Evolutionary conservation across 306 rosid species (phyloP), one percentile per base, ranked within the genome.

Genomic region (Sicyos edulis): DNA sequence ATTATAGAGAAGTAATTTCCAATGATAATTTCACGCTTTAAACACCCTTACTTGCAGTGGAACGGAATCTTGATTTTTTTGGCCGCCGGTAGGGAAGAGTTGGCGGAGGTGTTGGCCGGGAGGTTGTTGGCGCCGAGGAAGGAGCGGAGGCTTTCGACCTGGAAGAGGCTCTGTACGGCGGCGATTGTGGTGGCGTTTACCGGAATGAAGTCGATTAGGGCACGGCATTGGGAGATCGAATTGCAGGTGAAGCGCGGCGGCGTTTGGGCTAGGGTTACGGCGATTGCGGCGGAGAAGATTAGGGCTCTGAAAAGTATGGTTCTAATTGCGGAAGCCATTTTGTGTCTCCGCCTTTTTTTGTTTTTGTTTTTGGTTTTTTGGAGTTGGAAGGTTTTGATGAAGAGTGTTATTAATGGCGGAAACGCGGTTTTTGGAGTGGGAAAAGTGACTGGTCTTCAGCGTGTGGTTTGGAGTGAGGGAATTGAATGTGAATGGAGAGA

Each of bases 121-220:
- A 85, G 5, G 76, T 72, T 66, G 87, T 90, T 92, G 12, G 84
- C 96, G 32, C 96, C 98, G 3, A 86, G 73, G 3, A 93, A 54
- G 74, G 80, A 74, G 21, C 51, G 61, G 52, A 84, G 56, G 77
- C 86, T 83, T 58, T 79, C 74, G 60, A 93, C 75, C 76, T 75
- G 74, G 92, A 90, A 93, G 60, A 90, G 96, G 15, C 49, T 61
- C 70, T 62, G 58, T 78, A 92, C 82, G 79, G 64, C 13, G 17
- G 57, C 10, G 13, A 86, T 74, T 2, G 83, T 80, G 54, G 96
- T 92, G 42, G 26, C 12, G 82, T 92, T 88, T 3, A 34, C 60
- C 45, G 74, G 16, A 0, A 2, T 0, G 84, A 83, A 92, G 67
- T 81, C 88, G 8, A 86, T 52, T 10, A 92, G 76, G 0, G 82